Evolutionary conservation across 169 alveolate genomes (phyloP).

Genomic region (Perkinsus olseni): DNA sequence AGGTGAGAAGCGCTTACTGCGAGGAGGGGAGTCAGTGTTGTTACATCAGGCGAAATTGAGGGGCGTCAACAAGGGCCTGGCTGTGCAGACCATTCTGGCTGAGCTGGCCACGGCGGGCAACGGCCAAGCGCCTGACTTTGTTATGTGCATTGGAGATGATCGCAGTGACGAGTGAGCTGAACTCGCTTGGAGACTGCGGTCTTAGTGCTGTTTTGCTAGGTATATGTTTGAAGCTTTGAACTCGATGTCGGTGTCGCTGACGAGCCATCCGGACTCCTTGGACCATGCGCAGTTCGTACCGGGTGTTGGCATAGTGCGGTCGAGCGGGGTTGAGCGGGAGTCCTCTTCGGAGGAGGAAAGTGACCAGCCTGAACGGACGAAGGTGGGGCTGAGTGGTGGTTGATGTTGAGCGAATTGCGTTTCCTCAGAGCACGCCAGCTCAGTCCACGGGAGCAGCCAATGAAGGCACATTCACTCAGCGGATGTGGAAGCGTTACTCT

Average conservation of each 20-base stretch:
- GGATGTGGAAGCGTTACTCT: neutral
- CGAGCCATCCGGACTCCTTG: neutral
- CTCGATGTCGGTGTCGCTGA: neutral
- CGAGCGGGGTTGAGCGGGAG: neutral
- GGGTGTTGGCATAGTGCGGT: neutral
- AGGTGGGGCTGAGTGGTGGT: no score
- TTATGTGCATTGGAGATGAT: neutral
- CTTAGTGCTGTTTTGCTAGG: neutral
- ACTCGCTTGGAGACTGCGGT: no score
- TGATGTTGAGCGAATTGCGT: no score
- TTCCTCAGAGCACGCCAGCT: neutral
- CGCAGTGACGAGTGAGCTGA: neutral
- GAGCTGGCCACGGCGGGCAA: neutral
- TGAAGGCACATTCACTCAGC: neutral
- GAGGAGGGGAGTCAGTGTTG: neutral
- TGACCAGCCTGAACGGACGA: neutral
- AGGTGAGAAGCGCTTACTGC: neutral
- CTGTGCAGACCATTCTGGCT: neutral
- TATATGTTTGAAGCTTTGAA: neutral
- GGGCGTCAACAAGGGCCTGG: neutral
- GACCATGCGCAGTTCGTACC: neutral
- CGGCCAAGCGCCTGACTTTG: neutral
- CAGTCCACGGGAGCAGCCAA: neutral
- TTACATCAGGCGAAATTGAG: neutral
- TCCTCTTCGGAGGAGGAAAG: neutral